Conservation (phyloP, 2,329 filamentous ascomycete genomes). For the Moelleriella libera region DNA sequence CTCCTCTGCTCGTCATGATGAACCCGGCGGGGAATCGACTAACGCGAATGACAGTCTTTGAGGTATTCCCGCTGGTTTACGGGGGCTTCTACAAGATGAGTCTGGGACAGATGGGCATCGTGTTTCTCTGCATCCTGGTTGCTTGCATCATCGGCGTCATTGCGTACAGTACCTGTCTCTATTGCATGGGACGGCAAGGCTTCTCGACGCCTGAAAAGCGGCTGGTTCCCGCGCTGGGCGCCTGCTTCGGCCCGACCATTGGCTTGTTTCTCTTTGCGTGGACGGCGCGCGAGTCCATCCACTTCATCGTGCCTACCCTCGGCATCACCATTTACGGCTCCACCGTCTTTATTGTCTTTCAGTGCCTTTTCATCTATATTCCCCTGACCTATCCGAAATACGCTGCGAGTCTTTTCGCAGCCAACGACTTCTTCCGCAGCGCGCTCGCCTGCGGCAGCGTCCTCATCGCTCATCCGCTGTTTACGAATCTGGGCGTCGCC, state of each 20-base stretch:
- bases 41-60: no score
- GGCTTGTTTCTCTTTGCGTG: slow-evolving; percentile 27
- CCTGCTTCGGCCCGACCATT: slow-evolving; percentile 2
- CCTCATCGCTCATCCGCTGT: slow-evolving; percentile 46
- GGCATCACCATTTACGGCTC: background rate
- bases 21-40: no score
- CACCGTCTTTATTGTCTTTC: slow-evolving; percentile 10
- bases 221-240: background rate
- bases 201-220: background rate
- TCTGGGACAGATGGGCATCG: background rate
- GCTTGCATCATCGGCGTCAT: background rate
- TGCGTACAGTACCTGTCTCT: background rate
- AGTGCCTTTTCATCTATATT: slow-evolving; percentile 47
- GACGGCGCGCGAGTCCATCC: slow-evolving; percentile 27
- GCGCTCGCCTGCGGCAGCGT: slow-evolving; percentile 46
- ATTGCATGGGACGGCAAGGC: background rate
- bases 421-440: slow-evolving; percentile 44
- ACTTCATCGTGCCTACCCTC: background rate
- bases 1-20: no score
- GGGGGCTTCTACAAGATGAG: background rate
- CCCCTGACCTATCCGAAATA: slow-evolving; percentile 41
- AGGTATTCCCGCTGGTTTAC: slow-evolving; percentile 45
- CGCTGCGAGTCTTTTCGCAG: slow-evolving; percentile 44
- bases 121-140: background rate
- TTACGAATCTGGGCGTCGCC: slow-evolving; percentile 46